A percentile compares a stretch with the other conserved stretches of the same genome.
Evolutionary conservation across 805 yeast genomes (phyloP).

Genomic region (Yarrowia deformans): DNA sequence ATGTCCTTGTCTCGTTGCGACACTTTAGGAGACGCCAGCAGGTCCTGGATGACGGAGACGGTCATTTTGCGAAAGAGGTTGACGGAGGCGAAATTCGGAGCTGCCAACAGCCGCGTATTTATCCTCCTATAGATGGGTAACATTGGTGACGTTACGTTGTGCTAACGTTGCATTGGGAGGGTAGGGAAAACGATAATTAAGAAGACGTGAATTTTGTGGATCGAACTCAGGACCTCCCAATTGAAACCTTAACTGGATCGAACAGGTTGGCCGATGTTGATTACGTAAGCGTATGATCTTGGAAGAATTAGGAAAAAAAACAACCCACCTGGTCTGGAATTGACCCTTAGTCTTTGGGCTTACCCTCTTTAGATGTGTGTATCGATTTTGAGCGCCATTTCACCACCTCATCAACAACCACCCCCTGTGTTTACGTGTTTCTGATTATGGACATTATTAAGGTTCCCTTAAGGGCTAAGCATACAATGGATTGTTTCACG

Average conservation of each 20-base stretch:
- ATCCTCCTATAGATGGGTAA: not conserved
- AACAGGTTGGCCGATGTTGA: not conserved
- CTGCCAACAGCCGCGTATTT: not conserved
- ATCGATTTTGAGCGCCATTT: no score
- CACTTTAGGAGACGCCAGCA: conserved; percentile 8
- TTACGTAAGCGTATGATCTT: no score
- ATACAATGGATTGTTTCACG: not conserved
- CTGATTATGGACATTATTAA: not conserved
- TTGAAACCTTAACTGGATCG: not conserved
- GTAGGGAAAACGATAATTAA: not conserved
- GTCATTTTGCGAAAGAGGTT: conserved; percentile 1
- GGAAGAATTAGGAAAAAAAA: no score
- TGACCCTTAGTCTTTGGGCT: no score
- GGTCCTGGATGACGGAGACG: conserved; percentile 1
- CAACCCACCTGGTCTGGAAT: no score
- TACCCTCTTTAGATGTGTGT: no score
- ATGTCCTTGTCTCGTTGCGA: conserved; percentile 21
- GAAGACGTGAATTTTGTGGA: conserved; percentile 60
- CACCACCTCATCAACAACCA: no score
- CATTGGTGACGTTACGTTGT: conserved; percentile 1
- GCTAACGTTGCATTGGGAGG: conserved; percentile 9
- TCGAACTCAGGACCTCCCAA: conserved; percentile 87
- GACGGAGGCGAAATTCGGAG: not conserved
- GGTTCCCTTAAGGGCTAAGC: not conserved
- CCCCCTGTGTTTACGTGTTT: not conserved